These are phyloP conservation scores for Chrysophaeum taylorii DNA, from an alignment of 352 stramenopile genomes.

Conservation along the genomic window DNA sequence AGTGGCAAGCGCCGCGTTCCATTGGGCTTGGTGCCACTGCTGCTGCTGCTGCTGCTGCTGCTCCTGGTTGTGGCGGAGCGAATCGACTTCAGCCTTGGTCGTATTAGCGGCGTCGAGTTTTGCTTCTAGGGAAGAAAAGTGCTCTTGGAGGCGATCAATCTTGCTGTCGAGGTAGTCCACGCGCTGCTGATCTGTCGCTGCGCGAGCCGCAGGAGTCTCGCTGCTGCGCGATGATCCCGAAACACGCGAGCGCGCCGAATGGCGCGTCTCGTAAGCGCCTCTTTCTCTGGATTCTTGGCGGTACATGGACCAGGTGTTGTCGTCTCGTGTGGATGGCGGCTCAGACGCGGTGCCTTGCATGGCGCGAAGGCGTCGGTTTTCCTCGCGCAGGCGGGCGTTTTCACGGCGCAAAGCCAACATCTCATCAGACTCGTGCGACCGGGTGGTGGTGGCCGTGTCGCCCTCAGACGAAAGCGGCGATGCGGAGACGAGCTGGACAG, in stretches of 20 bases:
- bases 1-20: too few relatives aligned
- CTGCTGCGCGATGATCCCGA: too few relatives aligned
- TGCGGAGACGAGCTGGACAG: slow-evolving; percentile 24
- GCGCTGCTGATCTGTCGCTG: too few relatives aligned
- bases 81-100: background rate
- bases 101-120: slow-evolving; percentile 3
- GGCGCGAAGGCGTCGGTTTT: background rate
- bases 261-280: too few relatives aligned
- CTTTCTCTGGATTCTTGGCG: too few relatives aligned
- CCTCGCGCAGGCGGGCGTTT: background rate
- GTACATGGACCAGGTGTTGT: too few relatives aligned
- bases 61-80: too few relatives aligned
- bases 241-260: too few relatives aligned
- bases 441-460: slow-evolving; percentile 51
- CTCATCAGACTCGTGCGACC: too few relatives aligned
- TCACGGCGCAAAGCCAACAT: slow-evolving; percentile 53
- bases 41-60: background rate
- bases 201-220: too few relatives aligned
- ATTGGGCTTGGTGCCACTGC: background rate
- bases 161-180: background rate
- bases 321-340: too few relatives aligned
- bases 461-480: slow-evolving; percentile 29
- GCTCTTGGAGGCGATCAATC: background rate
- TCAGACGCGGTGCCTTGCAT: background rate
- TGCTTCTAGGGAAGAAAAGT: background rate